phyloP scores from a whole-genome alignment of 2,329 filamentous ascomycete genomes.

The Fusarium veterinarium region DNA sequence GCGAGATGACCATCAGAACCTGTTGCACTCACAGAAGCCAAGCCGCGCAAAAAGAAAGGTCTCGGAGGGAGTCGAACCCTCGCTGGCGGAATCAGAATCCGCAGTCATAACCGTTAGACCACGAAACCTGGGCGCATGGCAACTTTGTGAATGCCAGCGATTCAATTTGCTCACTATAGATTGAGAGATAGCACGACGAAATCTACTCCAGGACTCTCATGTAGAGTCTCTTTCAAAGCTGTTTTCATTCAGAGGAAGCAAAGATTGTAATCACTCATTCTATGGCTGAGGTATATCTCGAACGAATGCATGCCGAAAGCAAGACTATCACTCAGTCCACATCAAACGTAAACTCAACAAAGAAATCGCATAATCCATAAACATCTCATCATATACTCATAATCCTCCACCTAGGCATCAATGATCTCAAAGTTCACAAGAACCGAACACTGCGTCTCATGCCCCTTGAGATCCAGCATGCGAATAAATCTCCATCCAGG shows the following conservation, averaged over 20 bases:
- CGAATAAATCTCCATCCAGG: slow-evolving; percentile 72
- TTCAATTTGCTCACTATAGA: neutral
- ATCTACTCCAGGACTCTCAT: rapidly evolving
- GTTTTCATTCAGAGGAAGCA: neutral
- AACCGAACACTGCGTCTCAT: slow-evolving; percentile 71
- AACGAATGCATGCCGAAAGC: neutral
- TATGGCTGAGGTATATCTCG: too few species aligned
- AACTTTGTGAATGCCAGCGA: neutral
- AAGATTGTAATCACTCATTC: neutral
- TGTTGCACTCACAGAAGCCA: neutral
- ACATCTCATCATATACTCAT: slow-evolving; percentile 15
- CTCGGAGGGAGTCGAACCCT: slow-evolving; percentile 2
- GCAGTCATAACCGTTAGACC: slow-evolving; percentile 7
- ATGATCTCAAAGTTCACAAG: slow-evolving; percentile 70
- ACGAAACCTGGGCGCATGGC: neutral
- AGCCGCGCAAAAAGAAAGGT: neutral
- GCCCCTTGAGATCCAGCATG: slow-evolving; percentile 72
- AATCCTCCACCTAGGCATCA: slow-evolving; percentile 47
- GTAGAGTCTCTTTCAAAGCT: neutral
- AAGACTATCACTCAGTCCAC: neutral
- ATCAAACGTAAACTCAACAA: neutral
- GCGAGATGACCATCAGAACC: rapidly evolving
- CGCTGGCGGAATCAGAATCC: slow-evolving; percentile 7
- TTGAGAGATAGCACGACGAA: rapidly evolving
- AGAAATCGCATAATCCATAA: neutral